Evolutionary conservation across 805 yeast species (phyloP).

Genomic region (Tanozyma kutaoensis): DNA sequence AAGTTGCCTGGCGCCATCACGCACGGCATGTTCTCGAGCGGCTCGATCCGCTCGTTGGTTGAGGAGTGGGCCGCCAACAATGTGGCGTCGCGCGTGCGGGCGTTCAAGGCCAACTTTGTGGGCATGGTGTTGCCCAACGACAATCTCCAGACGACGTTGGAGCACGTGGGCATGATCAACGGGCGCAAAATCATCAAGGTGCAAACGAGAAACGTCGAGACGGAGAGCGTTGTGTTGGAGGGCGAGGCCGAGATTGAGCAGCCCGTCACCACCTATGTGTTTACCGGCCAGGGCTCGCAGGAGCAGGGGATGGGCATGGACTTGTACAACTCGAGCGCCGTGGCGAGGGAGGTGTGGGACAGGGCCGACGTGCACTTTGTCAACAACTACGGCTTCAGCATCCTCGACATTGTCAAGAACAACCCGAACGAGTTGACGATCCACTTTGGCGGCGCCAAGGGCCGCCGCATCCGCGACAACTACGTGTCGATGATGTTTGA

Average conservation of each 20-base stretch:
- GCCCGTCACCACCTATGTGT: constrained; percentile 91
- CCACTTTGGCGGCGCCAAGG: constrained; percentile 96
- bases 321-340: constrained; percentile 76
- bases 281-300: constrained; percentile 99
- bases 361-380: constrained; percentile 91
- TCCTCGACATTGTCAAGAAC: constrained; percentile 85
- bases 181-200: constrained; percentile 96
- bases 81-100: constrained; percentile 90
- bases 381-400: constrained; percentile 92
- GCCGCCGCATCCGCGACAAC: constrained; percentile 88
- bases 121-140: constrained; percentile 98
- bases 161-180: constrained; percentile 97
- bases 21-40: constrained; percentile 98
- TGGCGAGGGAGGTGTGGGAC: constrained; percentile 95
- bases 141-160: constrained; percentile 70
- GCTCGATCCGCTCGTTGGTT: constrained; percentile 85
- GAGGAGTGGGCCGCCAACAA: constrained; percentile 99
- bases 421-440: constrained; percentile 93
- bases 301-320: constrained; percentile 99
- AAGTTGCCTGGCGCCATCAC: constrained; percentile 95
- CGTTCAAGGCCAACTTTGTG: constrained; percentile 78
- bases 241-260: constrained; percentile 99
- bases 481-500: constrained; percentile 97
- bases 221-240: constrained; percentile 60
- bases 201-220: constrained; percentile 73